Base-by-base conservation (phyloP, 176 grass and related monocot genomes). In the Carex pumila region DNA sequence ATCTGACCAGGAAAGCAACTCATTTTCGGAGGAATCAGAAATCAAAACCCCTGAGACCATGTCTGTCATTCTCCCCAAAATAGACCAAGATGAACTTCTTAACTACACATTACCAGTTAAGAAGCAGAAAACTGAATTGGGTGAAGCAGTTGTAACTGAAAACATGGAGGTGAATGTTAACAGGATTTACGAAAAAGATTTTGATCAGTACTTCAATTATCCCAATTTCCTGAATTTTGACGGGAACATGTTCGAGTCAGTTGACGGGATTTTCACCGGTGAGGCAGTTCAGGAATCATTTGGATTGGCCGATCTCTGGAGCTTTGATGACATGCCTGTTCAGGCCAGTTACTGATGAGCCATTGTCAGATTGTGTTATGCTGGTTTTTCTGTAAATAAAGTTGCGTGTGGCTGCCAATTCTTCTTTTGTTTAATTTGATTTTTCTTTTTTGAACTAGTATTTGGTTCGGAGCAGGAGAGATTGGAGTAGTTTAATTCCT, bases 291-390 rank as follows among this genome's bases (percentile, higher is more conserved):
- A 85, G 47, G 88, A 87, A 32, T 75, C 60, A 63, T 18, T 83
- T 64, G 59, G 65, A 37, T 69, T 83, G 29, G 81, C 73, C 7
- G 76, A 87, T 62, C 73, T 90, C 8, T 90, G 88, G 88, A 87
- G 85, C 81, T 90, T 90, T 49, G 88, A 68, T 81, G 88, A 90
- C 39, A 82, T 87, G 55, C 81, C 85, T 53, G 62, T 81, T 85
- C 81, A 85, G 41, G 85, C 61, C 43, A 76, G 73, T 39, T 90
- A 85, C 74, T 87, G 56, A 87, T 6, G 29, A 54, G 3, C 57
- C 12, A 47, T 45, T 3, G 70, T 60, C 55, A 18, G 13, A 69
- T 57, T 56, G 6, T 52, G 21, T 56, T 78, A 18, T 77, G 50
- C 17, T 71, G 68, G 68, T 78, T 78, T 78, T 78, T 34, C 52